Evolutionary conservation across 2,329 filamentous ascomycete genomes (phyloP).

Genomic region (Fonsecaea nubica): DNA sequence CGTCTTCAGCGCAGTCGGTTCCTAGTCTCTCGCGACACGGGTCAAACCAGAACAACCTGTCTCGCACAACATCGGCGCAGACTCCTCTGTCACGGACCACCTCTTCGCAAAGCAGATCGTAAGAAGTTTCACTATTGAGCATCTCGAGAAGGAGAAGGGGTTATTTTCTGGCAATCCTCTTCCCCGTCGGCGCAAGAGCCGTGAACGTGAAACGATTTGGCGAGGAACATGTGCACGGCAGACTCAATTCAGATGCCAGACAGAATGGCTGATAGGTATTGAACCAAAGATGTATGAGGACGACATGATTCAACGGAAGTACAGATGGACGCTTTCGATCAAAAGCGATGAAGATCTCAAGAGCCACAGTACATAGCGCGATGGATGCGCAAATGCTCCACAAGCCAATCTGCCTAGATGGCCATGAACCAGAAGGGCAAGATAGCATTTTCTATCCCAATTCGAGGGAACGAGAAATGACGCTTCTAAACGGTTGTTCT

Average conservation of each 20-base stretch:
- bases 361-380: background rate
- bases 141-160: background rate
- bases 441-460: background rate
- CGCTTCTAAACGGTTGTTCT: background rate
- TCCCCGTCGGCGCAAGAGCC: background rate
- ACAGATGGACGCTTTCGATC: background rate
- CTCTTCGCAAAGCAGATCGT: conserved; percentile 10
- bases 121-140: background rate
- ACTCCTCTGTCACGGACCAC: conserved; percentile 4
- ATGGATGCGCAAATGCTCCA: background rate
- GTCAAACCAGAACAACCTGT: conserved; percentile 26
- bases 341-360: background rate
- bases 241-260: background rate
- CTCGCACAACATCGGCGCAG: conserved; percentile 31
- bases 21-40: conserved; percentile 23
- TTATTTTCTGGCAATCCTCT: background rate
- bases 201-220: background rate
- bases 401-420: background rate
- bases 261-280: background rate
- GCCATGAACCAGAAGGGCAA: background rate
- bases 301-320: background rate
- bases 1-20: conserved; percentile 11
- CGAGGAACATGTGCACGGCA: background rate
- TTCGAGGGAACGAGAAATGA: background rate
- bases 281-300: background rate